Base-by-base conservation (phyloP, 2,329 filamentous ascomycete species). In the Tolypocladium sp. region DNA sequence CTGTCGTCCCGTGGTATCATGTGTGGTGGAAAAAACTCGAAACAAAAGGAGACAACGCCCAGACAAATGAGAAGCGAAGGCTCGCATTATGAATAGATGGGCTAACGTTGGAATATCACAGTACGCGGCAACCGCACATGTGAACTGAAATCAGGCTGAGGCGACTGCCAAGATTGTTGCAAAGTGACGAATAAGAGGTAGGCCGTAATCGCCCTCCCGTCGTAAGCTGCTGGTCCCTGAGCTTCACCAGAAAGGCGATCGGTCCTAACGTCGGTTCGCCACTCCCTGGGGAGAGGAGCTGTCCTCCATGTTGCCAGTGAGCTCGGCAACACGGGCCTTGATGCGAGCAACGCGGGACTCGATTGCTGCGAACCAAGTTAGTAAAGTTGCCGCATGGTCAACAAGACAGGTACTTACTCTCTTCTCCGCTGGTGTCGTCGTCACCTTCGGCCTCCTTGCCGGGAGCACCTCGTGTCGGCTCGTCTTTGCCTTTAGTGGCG, bases 301-400 rank as follows among this genome's bases (percentile, higher is more conserved):
- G 51, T 75, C 79, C 68, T 93, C 89, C 83, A 90, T 90, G 73
- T 90, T 90, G 67, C 89, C 89, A 2, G 94, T 99, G 67, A 99
- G 77, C 73, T 97, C 92, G 57, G 94, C 94, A 60, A 99, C 94
- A 62, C 94, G 88, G 61, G 94, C 94, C 77, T 97, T 97, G 82
- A 99, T 99, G 63, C 94, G 90, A 55, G 94, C 94, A 61, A 97
- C 94, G 65, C 94, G 90, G 55, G 92, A 92, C 74, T 99, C 94
- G 68, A 97, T 97, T 41, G 92, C 91, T 95, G 65, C n/a, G 58
- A 30, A 15, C 49, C 51, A 56, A 2, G 62, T 74, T 53, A 73
- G 70, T 37, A 55, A 41, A 5, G 20, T 37, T 30, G 8, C 6
- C 20, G 8, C 25, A 46, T 6, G 6, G 7, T n/a, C 10, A 44